These are phyloP conservation scores for Boechera retrofracta DNA, from an alignment of 345 rosid genomes.

Conservation along the genomic window DNA sequence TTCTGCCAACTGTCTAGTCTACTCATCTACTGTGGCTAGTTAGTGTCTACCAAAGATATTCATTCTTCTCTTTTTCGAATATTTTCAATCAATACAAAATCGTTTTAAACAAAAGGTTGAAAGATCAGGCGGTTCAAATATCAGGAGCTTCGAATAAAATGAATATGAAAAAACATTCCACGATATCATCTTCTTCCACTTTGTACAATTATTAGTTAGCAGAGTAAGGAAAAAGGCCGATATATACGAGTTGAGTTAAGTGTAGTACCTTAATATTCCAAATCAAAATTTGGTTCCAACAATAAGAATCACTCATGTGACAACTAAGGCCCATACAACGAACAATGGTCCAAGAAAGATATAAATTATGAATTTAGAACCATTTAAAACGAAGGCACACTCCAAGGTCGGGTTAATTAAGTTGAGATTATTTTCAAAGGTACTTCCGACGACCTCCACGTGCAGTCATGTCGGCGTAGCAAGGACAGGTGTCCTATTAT, in stretches of 20 bases:
- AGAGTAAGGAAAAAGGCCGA: background rate
- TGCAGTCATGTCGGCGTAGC: background rate
- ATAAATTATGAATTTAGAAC: background rate
- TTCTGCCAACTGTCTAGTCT: slow-evolving; percentile 30
- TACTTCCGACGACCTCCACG: background rate
- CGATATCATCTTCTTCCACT: no score
- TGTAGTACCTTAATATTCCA: no score
- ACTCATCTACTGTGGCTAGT: background rate
- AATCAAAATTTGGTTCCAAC: no score
- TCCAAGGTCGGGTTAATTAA: no score
- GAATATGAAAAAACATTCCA: no score
- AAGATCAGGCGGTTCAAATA: no score
- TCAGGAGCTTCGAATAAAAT: no score
- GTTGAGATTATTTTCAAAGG: background rate
- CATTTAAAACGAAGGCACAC: background rate
- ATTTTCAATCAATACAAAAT: no score
- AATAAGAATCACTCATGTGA: background rate
- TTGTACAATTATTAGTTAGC: no score
- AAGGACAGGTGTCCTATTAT: no score
- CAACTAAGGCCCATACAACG: background rate
- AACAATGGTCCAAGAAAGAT: background rate
- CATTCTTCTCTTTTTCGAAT: background rate
- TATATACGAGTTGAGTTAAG: background rate
- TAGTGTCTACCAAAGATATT: slow-evolving; percentile 11
- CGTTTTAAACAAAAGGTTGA: no score